Base-by-base conservation (phyloP, 495 filamentous ascomycete genomes). In the Lichenothelia convexa region DNA sequence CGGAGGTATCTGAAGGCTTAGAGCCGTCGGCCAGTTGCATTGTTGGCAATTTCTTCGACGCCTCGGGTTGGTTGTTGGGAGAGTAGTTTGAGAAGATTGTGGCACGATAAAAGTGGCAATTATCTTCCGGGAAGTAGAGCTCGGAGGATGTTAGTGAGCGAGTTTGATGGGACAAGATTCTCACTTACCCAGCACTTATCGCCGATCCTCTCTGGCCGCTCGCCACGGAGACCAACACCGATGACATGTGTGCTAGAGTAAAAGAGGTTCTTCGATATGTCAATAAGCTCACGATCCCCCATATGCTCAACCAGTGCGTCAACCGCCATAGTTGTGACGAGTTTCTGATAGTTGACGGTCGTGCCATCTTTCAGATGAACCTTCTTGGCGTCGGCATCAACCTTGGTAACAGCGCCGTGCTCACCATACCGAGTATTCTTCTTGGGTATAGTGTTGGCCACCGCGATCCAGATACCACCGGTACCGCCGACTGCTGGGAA, bases 11-110 rank as follows among this genome's bases (percentile, higher is more conserved):
- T 19, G 59, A 49, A 27, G 86, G 71, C 61, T 80, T 78, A 57
- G 71, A 76, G 59, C 89, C 89, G 43, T 92, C 65, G 18, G 83
- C 89, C 21, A 82, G 69, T 51, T 83, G 78, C 39, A 80, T 62
- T 11, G 89, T 95, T 30, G 84, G 71, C 26, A 99, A 78, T 66
- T 91, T 89, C 51, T 69, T 75, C 39, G 73, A 74, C 30, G 70
- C 64, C 36, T 75, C 63, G 15, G 89, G 89, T 62, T 95, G 89
- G 66, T 99, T 99, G 73, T 92, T 71, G 40, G 87, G 89, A 13
- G 91, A 95, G 70, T 99, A 99, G 75, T 99, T 99, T 62, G 89
- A 95, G 75, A 99, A 99, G 64, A 99, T 95, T 44, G 89, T 99
- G 52, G 89, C 89, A 50, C 89, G 84, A 69, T 99, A 99, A 75